Percentiles rank a stretch among this genome's conserved stretches.
These are phyloP conservation scores for Gymnopilus junonius DNA, from an alignment of 768 basidiomycete species.

Conservation along the genomic window DNA sequence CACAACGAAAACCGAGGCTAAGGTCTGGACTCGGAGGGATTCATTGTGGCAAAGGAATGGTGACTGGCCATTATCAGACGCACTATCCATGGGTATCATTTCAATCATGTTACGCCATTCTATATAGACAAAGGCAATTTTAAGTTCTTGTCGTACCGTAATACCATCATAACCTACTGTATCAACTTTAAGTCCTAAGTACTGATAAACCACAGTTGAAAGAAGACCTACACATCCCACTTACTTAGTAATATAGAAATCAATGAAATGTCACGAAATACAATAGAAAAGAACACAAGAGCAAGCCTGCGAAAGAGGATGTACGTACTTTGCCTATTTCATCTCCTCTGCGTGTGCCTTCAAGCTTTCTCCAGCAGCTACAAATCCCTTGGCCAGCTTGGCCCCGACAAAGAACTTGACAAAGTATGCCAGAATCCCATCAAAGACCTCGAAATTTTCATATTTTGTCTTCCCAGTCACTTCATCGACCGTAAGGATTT, in stretches of 20 bases:
- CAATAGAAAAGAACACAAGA: background rate
- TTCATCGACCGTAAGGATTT: constrained; percentile 53
- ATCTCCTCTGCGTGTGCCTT: constrained; percentile 53
- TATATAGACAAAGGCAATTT: background rate
- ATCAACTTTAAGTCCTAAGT: no score
- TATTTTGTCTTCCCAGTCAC: constrained; percentile 62
- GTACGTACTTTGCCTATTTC: background rate
- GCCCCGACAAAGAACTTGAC: constrained; percentile 47
- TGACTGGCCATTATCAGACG: background rate
- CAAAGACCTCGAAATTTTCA: constrained; percentile 66
- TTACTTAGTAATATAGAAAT: no score
- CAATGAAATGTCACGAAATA: background rate
- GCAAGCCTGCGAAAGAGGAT: background rate
- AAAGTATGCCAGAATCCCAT: constrained; percentile 57
- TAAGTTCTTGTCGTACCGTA: no score
- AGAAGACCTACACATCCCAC: no score
- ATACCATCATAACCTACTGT: no score
- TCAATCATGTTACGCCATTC: background rate
- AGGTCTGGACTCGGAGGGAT: background rate
- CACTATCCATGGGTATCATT: background rate
- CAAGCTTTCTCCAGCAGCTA: constrained; percentile 59
- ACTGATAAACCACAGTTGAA: no score
- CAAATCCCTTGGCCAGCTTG: constrained; percentile 49
- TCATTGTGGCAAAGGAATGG: background rate
- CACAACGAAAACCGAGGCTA: no score